Evolutionary conservation across 768 basidiomycete species (phyloP).

Genomic region (Trametes elegans): DNA sequence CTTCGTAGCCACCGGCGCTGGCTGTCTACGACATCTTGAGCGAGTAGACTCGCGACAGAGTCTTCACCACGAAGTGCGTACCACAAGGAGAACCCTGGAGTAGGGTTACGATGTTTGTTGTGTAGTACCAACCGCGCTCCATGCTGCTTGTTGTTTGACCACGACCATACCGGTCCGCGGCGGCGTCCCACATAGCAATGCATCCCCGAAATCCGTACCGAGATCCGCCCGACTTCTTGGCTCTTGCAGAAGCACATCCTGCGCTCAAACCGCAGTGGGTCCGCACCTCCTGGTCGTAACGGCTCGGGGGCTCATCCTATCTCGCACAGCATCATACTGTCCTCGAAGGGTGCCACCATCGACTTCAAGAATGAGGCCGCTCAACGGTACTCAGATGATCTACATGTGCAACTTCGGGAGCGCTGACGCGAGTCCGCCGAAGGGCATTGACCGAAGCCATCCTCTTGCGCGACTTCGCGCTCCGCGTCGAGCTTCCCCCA

Average conservation of each 20-base stretch:
- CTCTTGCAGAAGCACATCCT: constrained; percentile 56
- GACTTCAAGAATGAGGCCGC: constrained; percentile 75
- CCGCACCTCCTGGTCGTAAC: background rate
- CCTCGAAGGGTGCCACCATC: constrained; percentile 42
- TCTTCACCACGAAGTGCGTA: no score
- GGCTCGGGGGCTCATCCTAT: background rate
- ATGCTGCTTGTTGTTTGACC: no score
- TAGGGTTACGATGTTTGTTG: no score
- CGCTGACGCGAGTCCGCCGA: background rate
- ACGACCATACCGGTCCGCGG: no score
- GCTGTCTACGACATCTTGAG: no score
- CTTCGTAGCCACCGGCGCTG: no score
- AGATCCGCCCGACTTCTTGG: constrained; percentile 53
- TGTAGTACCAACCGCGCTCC: no score
- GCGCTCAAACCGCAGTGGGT: constrained; percentile 55
- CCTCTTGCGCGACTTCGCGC: constrained; percentile 67
- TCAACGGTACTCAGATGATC: constrained; percentile 54
- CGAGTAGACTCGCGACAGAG: no score
- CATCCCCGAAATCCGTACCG: constrained; percentile 50
- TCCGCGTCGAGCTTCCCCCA: constrained; percentile 58
- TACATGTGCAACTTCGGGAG: no score
- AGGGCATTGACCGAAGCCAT: constrained; percentile 82
- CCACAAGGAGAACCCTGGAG: no score
- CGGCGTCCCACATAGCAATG: no score
- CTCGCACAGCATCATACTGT: constrained; percentile 26